Conservation (phyloP, 495 filamentous ascomycete species). For the Terfezia claveryi region DNA sequence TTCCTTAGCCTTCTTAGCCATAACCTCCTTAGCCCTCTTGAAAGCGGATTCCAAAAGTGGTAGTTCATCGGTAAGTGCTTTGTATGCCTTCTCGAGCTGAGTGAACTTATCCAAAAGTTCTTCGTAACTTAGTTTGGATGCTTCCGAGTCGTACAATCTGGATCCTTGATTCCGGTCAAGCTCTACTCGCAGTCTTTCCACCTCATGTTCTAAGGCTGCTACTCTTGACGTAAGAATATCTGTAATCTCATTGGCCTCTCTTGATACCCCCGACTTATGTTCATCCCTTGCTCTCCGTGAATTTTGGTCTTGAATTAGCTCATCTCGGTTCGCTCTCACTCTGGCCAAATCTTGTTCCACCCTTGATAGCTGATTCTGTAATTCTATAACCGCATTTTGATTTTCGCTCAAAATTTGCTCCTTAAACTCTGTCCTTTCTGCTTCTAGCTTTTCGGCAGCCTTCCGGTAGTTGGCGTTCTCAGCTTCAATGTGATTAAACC, state of each 20-base stretch:
- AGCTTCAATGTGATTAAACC: conserved; percentile 78
- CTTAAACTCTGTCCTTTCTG: conserved; percentile 65
- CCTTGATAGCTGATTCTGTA: conserved; percentile 56
- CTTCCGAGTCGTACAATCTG: conserved; percentile 25
- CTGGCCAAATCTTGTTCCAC: conserved; percentile 69
- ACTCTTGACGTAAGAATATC: conserved; percentile 56
- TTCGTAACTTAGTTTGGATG: conserved; percentile 35
- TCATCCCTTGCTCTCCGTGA: conserved; percentile 60
- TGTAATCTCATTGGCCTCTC: conserved; percentile 58
- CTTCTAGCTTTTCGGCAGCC: conserved; percentile 61
- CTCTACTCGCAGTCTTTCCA: conserved; percentile 39
- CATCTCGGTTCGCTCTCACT: conserved; percentile 62
- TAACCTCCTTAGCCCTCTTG: conserved; percentile 60
- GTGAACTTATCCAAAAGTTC: conserved; percentile 51
- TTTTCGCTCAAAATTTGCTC: conserved; percentile 58
- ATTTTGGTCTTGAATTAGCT: conserved; percentile 56
- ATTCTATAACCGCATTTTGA: conserved; percentile 43
- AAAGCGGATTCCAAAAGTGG: conserved; percentile 68
- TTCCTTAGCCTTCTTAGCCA: conserved; percentile 56
- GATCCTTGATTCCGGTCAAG: conserved; percentile 23
- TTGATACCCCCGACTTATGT: conserved; percentile 41
- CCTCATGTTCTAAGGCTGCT: conserved; percentile 54
- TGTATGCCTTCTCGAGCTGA: conserved; percentile 52
- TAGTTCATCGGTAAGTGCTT: conserved; percentile 66
- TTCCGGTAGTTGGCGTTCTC: conserved; percentile 66